These are phyloP conservation scores for Pseudevernia furfuracea DNA, from an alignment of 495 filamentous ascomycete genomes.

Conservation along the genomic window DNA sequence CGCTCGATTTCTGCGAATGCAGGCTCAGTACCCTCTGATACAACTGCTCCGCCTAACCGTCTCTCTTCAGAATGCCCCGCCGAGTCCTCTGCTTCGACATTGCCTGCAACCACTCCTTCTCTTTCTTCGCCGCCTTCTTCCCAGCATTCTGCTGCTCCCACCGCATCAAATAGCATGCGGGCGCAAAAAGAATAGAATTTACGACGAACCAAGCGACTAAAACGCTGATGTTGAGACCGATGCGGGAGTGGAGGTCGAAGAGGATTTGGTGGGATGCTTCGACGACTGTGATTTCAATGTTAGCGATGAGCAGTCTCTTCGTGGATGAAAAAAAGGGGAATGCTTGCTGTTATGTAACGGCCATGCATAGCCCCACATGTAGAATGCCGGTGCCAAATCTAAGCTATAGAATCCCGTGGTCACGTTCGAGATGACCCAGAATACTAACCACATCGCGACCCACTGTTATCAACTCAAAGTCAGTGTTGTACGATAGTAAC, in stretches of 20 bases:
- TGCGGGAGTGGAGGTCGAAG: constrained; percentile 54
- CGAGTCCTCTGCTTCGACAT: constrained; percentile 15
- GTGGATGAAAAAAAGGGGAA: neutral
- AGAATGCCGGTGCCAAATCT: constrained; percentile 53
- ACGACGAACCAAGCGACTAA: constrained; percentile 53
- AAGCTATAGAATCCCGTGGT: constrained; percentile 56
- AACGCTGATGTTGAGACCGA: constrained; percentile 60
- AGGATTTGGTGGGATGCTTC: constrained; percentile 53
- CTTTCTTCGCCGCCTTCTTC: constrained; percentile 18
- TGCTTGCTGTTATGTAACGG: constrained; percentile 47
- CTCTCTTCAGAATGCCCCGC: neutral
- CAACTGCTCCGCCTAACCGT: no score
- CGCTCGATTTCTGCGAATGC: no score
- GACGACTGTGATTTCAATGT: constrained; percentile 38
- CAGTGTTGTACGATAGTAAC: neutral
- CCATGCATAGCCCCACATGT: constrained; percentile 62
- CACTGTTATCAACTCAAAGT: constrained; percentile 28
- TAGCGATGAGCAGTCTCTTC: neutral
- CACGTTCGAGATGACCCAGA: constrained; percentile 69
- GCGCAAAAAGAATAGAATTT: constrained; percentile 50
- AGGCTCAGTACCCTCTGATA: no score
- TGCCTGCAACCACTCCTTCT: constrained; percentile 8
- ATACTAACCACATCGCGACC: constrained; percentile 63
- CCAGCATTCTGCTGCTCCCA: constrained; percentile 45
- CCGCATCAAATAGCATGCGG: constrained; percentile 52